Evolutionary conservation across 2,329 filamentous ascomycete species (phyloP), one percentile per base, ranked within the genome.

Genomic region (Pseudocercospora fuligena): DNA sequence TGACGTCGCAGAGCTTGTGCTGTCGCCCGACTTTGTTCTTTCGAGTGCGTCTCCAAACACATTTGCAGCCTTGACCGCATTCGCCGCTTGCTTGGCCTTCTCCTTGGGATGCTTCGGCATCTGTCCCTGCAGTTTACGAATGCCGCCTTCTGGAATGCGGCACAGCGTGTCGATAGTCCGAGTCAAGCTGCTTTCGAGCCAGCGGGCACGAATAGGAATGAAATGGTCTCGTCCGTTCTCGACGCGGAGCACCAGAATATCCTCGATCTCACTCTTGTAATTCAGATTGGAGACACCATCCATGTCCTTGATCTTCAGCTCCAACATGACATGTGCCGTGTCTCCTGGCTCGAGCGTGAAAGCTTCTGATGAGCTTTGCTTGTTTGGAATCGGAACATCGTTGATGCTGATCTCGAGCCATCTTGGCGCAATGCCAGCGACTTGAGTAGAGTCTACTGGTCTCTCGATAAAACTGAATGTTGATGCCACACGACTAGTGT

Each of bases 81-180:
- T 64, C 31, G 65, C 60, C 1, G 68, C 70, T 19, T 62, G 61
- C 49, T 66, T 71, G 43, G 62, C 40, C 16, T 66, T 70, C 12
- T 61, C 64, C 12, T 53, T 56, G 12, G 73, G 74, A 58, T 73
- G 72, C 59, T 74, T 72, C 14, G 84, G 74, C 82, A 84, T 73
- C 84, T 86, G 56, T 82, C 84, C 66, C 86, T 90, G 69, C 21
- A 93, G 83, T 65, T 91, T 91, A 5, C 95, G 90, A 4, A 94
- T 93, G 11, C 87, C 87, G 19, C 86, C 84, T 86, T 94, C 89
- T 0, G 95, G 94, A 4, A 97, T 88, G 19, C 90, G 88, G 59
- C 96, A 92, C 8, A 99, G 85, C 74, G 97, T 94, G 67, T 94
- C 90, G n/a, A 99, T 86, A 0, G 92, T 94, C 43, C 92, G 89